Conservation (phyloP, 2,329 filamentous ascomycete species). For the Trichoderma semiorbis region DNA sequence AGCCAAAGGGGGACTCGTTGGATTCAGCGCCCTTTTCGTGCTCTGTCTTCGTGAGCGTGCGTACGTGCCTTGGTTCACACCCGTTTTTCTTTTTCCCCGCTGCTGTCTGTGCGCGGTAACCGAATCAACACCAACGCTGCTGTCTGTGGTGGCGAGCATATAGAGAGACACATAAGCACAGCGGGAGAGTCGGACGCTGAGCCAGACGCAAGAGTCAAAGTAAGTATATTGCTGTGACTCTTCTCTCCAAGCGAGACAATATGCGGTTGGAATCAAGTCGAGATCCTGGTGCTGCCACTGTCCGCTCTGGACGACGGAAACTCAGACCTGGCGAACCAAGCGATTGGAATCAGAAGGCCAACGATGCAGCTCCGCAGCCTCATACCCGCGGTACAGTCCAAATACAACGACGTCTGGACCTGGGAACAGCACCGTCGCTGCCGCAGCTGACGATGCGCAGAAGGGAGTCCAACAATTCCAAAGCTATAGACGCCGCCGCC, state of each 20-base stretch:
- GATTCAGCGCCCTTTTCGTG: constrained; percentile 1
- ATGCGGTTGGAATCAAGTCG: constrained; percentile 33
- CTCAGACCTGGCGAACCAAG: constrained; percentile 22
- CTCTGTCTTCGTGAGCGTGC: background rate
- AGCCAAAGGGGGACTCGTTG: background rate
- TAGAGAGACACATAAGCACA: background rate
- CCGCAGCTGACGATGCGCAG: constrained; percentile 26
- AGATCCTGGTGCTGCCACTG: constrained; percentile 30
- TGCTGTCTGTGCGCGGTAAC: background rate
- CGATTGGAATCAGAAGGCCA: constrained; percentile 21
- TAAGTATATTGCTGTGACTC: background rate
- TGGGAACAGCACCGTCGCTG: constrained; percentile 1
- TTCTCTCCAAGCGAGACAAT: background rate
- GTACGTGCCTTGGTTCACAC: background rate
- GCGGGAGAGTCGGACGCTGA: background rate
- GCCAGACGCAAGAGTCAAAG: background rate
- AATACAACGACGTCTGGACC: constrained; percentile 30
- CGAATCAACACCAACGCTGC: constrained; percentile 12
- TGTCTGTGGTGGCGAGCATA: background rate
- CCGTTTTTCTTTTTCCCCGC: background rate
- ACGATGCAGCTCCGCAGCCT: constrained; percentile 29
- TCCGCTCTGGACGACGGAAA: constrained; percentile 29
- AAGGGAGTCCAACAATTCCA: constrained; percentile 25
- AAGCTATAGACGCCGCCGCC: constrained; percentile 29
- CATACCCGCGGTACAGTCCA: constrained; percentile 26